Percentiles rank a stretch among this genome's conserved stretches.
Conservation (phyloP, 805 yeast genomes). For the Kazachstania psychrophila region DNA sequence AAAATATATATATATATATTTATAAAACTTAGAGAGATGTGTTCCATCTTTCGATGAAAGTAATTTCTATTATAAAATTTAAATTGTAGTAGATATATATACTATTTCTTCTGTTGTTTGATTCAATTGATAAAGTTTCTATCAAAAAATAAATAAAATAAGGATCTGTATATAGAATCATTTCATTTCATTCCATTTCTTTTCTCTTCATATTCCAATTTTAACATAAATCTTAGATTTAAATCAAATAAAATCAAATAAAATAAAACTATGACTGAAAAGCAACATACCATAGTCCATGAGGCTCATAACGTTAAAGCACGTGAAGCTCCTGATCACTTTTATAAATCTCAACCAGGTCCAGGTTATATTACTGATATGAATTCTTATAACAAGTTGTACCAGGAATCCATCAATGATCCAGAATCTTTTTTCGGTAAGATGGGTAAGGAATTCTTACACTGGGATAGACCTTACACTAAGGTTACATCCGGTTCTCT, state of each 20-base stretch:
- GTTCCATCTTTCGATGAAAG: too few species aligned
- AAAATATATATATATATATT: too few species aligned
- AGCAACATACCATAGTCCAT: slow-evolving; percentile 32
- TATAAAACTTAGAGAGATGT: too few species aligned
- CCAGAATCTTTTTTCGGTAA: slow-evolving; percentile 80
- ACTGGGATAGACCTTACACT: slow-evolving; percentile 68
- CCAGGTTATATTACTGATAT: slow-evolving; percentile 44
- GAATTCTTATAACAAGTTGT: slow-evolving; percentile 63
- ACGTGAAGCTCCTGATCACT: slow-evolving; percentile 33
- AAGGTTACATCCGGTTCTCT: slow-evolving; percentile 47
- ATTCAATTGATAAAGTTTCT: too few species aligned
- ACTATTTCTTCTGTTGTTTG: too few species aligned
- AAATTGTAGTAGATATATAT: too few species aligned
- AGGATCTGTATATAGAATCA: too few species aligned
- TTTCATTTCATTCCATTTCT: too few species aligned
- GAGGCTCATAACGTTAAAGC: slow-evolving; percentile 32
- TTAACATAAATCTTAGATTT: too few species aligned
- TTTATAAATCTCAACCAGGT: slow-evolving; percentile 33
- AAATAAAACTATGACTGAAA: slow-evolving; percentile 7
- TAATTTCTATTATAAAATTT: too few species aligned
- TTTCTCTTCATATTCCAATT: too few species aligned
- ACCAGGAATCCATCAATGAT: slow-evolving; percentile 67
- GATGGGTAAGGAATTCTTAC: slow-evolving; percentile 59
- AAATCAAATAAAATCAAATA: slow-evolving; percentile 3
- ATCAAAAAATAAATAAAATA: too few species aligned